Conservation (phyloP, 352 stramenopile species). For the Phytopythium aichiense region DNA sequence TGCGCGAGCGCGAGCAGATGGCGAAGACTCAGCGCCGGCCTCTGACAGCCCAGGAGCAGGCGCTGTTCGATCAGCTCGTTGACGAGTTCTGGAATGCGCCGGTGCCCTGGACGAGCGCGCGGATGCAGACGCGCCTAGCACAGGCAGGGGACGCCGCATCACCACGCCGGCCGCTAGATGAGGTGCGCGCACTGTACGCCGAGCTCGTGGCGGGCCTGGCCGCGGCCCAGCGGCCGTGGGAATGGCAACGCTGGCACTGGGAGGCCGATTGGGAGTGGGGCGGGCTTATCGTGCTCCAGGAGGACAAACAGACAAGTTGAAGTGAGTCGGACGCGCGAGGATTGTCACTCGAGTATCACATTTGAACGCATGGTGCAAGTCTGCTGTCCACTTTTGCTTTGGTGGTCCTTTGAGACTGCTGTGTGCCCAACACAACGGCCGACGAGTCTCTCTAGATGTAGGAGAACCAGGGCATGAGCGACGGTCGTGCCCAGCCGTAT, state of each 20-base stretch:
- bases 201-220: constrained; percentile 21
- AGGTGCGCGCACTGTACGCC: constrained; percentile 40
- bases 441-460: constrained; percentile 16
- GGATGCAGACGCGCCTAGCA: constrained; percentile 24
- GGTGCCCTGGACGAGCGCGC: constrained; percentile 41
- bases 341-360: too few species aligned
- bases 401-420: too few species aligned
- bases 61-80: constrained; percentile 51
- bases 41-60: constrained; percentile 24
- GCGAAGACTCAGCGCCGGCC: constrained; percentile 35
- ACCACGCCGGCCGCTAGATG: constrained; percentile 26
- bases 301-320: not conserved
- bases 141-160: constrained; percentile 15
- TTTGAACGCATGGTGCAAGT: too few species aligned
- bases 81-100: constrained; percentile 70
- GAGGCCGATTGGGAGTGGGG: constrained; percentile 48
- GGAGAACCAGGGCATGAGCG: constrained; percentile 25
- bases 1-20: constrained; percentile 36
- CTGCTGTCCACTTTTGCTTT: too few species aligned
- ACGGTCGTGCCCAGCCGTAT: constrained; percentile 6
- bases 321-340: not conserved
- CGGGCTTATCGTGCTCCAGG: constrained; percentile 13
- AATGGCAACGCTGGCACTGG: constrained; percentile 42
- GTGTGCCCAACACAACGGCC: too few species aligned
- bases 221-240: constrained; percentile 26